A percentile compares a stretch with the other conserved stretches of the same genome.
Conservation (phyloP, 208 protist genomes). For the Acanthamoeba triangularis region DNA sequence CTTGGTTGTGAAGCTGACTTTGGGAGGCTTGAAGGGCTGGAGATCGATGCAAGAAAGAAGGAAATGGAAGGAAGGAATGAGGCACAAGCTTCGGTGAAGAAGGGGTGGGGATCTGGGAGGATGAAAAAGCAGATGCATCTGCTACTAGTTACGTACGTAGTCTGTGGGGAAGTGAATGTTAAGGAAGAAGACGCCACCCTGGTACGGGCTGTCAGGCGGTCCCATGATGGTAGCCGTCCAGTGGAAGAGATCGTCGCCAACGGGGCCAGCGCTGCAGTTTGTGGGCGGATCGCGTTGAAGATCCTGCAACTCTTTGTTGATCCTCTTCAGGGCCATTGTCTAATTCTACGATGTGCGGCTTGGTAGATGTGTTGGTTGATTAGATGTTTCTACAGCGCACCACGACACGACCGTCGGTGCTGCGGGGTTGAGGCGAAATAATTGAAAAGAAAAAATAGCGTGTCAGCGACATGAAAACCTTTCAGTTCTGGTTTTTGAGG, state of each 20-base stretch:
- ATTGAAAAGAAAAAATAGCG: background rate
- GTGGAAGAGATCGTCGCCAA: slow-evolving; percentile 97
- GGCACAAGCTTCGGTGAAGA: background rate
- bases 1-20: slow-evolving; percentile 92
- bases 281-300: slow-evolving; percentile 97
- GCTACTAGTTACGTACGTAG: slow-evolving; percentile 3
- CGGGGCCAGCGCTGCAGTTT: slow-evolving; percentile 97
- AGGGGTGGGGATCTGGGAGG: too few species aligned
- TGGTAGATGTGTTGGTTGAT: background rate
- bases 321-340: slow-evolving; percentile 60
- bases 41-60: background rate
- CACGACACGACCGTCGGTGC: background rate
- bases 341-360: background rate
- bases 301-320: slow-evolving; percentile 95
- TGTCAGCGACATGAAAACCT: background rate
- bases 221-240: slow-evolving; percentile 96
- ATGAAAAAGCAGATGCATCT: too few species aligned
- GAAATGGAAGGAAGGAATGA: background rate
- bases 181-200: slow-evolving; percentile 98
- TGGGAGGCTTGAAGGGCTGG: slow-evolving; percentile 98
- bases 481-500: background rate
- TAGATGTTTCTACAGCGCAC: background rate
- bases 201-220: slow-evolving; percentile 97
- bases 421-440: background rate
- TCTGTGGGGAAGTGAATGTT: slow-evolving; percentile 99